These are phyloP conservation scores for Termitomyces sp. DNA, from an alignment of 1,284 basidiomycete genomes.

Conservation along the genomic window DNA sequence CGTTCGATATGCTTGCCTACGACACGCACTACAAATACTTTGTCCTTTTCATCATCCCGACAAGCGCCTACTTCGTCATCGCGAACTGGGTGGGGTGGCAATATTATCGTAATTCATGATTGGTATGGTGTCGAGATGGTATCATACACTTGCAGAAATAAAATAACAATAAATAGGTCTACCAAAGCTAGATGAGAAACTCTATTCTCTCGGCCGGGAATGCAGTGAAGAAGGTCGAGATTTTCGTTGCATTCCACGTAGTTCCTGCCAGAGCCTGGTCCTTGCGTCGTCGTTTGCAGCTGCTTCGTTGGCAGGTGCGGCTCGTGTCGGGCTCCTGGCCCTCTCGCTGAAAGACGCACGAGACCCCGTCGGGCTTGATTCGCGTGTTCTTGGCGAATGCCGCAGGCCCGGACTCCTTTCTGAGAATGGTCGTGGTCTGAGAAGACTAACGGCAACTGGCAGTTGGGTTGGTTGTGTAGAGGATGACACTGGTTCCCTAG, in stretches of 20 bases:
- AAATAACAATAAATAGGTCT: slow-evolving; percentile 18
- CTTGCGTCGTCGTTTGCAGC: slow-evolving; percentile 27
- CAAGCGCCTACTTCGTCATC: slow-evolving; percentile 83
- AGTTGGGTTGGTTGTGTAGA: slow-evolving; percentile 3
- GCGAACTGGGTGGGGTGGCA: slow-evolving; percentile 98
- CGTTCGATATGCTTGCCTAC: slow-evolving; percentile 53
- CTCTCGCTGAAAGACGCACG: slow-evolving; percentile 14
- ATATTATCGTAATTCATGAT: slow-evolving; percentile 78
- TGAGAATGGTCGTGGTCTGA: slow-evolving; percentile 14
- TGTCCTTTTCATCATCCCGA: slow-evolving; percentile 72
- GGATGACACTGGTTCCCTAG: slow-evolving; percentile 5
- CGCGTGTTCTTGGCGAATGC: slow-evolving; percentile 28
- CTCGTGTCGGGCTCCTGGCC: slow-evolving; percentile 26
- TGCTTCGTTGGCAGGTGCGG: slow-evolving; percentile 21
- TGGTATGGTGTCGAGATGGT: slow-evolving; percentile 9
- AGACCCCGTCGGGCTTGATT: slow-evolving; percentile 32
- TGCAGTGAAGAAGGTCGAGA: slow-evolving; percentile 36
- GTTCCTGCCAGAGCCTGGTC: slow-evolving; percentile 53
- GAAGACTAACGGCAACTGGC: slow-evolving; percentile 2
- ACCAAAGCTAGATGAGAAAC: slow-evolving; percentile 9
- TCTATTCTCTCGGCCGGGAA: slow-evolving; percentile 12
- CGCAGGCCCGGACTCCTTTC: slow-evolving; percentile 24
- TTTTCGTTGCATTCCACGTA: slow-evolving; percentile 47
- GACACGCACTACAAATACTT: slow-evolving; percentile 93
- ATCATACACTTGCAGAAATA: slow-evolving; percentile 19